These are phyloP conservation scores for Stereocaulon alpinum DNA, from an alignment of 495 filamentous ascomycete genomes.

Conservation along the genomic window DNA sequence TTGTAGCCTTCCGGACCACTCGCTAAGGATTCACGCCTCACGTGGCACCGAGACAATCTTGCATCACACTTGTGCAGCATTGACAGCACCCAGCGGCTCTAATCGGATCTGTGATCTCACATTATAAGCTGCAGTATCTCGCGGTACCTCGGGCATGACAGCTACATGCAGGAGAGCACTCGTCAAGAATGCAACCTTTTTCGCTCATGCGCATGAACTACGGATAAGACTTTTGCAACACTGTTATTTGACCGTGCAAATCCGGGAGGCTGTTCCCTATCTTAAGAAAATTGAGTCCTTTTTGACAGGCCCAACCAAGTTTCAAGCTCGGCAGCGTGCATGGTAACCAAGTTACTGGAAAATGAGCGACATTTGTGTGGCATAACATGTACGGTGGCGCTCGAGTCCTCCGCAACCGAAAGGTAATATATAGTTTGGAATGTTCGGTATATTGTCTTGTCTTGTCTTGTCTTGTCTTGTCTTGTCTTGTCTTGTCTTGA, in stretches of 20 bases:
- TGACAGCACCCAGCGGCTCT: slow-evolving; percentile 11
- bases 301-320: neutral
- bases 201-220: too few species aligned
- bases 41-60: neutral
- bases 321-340: neutral
- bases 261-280: neutral
- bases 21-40: neutral
- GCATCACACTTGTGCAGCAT: neutral
- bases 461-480: too few species aligned
- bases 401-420: neutral
- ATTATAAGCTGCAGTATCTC: neutral
- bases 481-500: too few species aligned
- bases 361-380: neutral
- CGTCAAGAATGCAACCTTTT: too few species aligned
- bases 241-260: too few species aligned
- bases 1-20: neutral
- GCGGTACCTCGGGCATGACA: neutral
- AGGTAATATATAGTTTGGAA: too few species aligned
- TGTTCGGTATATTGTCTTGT: too few species aligned
- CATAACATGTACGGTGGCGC: neutral
- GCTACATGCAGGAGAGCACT: too few species aligned
- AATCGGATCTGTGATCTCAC: slow-evolving; percentile 9
- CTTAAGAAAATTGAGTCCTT: neutral
- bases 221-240: too few species aligned
- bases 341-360: neutral